Evolutionary conservation across 2,329 filamentous ascomycete genomes (phyloP).

Genomic region (Trichoderma breve): DNA sequence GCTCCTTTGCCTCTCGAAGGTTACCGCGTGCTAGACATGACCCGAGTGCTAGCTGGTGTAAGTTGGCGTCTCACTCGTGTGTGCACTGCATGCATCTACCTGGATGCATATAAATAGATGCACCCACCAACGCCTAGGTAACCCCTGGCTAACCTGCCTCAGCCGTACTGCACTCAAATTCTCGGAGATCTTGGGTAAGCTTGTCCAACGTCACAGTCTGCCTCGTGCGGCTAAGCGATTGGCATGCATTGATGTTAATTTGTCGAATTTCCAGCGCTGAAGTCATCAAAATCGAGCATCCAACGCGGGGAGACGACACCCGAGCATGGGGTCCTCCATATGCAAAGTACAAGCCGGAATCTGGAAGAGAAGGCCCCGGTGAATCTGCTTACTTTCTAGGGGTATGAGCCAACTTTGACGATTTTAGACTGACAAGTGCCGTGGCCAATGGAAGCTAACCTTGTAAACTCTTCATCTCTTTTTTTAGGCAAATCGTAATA

Average conservation of each 20-base stretch:
- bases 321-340: constrained; percentile 96
- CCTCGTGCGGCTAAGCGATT: neutral
- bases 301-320: constrained; percentile 86
- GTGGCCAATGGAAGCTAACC: neutral
- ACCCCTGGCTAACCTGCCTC: constrained; percentile 22
- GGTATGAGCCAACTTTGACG: constrained; percentile 45
- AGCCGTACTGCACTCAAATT: constrained; percentile 98
- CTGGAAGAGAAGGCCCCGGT: constrained; percentile 65
- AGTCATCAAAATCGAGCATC: constrained; percentile 96
- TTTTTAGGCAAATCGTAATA: constrained; percentile 86
- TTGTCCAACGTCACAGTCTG: neutral
- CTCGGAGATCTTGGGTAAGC: constrained; percentile 86
- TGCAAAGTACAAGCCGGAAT: constrained; percentile 67
- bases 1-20: constrained; percentile 69
- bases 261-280: constrained; percentile 63
- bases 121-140: neutral
- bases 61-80: constrained; percentile 35
- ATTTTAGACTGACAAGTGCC: neutral
- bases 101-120: neutral
- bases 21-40: constrained; percentile 92
- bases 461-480: neutral
- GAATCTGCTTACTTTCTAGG: constrained; percentile 94
- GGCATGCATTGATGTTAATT: neutral
- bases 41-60: constrained; percentile 89
- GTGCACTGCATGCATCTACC: neutral